Percentiles rank a stretch among this genome's conserved stretches.
Conservation (phyloP, 306 rosid species). For the Malus orientalis region DNA sequence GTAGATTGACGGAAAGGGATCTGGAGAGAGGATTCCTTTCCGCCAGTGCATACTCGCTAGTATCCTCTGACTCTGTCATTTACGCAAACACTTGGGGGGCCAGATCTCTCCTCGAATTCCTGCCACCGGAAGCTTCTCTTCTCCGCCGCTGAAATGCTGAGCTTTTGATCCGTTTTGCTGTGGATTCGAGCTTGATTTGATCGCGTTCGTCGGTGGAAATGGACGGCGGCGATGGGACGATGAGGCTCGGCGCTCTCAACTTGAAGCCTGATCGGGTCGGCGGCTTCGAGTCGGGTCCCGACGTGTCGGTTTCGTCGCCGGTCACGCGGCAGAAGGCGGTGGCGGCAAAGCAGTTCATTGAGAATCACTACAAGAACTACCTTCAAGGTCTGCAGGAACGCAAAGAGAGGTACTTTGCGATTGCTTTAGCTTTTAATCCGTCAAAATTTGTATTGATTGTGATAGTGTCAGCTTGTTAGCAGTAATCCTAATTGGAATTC, state of each 20-base stretch:
- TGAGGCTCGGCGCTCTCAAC: constrained; percentile 67
- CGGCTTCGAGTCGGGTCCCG: constrained; percentile 59
- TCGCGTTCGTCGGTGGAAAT: constrained; percentile 15
- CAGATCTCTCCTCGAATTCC: constrained; percentile 27
- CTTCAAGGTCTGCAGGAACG: constrained; percentile 97
- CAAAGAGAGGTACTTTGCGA: constrained; percentile 57
- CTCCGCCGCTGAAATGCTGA: constrained; percentile 5
- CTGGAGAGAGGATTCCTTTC: too few species aligned
- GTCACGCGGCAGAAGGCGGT: constrained; percentile 91
- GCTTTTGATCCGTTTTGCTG: neutral
- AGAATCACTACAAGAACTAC: constrained; percentile 94
- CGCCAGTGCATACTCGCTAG: constrained; percentile 16
- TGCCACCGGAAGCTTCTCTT: constrained; percentile 3
- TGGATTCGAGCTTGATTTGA: constrained; percentile 3
- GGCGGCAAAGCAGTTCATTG: constrained; percentile 91
- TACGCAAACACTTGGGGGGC: constrained; percentile 8
- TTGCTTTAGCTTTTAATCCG: too few species aligned
- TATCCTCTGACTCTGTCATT: constrained; percentile 16
- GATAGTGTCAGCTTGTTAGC: neutral
- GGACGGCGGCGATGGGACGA: constrained; percentile 88
- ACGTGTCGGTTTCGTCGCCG: constrained; percentile 87
- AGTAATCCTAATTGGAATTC: neutral
- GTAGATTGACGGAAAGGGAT: rapidly evolving
- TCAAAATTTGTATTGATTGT: neutral
- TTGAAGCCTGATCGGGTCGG: constrained; percentile 63